Evolutionary conservation across 164 flowering plant species (phyloP).

Genomic region (Macadamia integrifolia): DNA sequence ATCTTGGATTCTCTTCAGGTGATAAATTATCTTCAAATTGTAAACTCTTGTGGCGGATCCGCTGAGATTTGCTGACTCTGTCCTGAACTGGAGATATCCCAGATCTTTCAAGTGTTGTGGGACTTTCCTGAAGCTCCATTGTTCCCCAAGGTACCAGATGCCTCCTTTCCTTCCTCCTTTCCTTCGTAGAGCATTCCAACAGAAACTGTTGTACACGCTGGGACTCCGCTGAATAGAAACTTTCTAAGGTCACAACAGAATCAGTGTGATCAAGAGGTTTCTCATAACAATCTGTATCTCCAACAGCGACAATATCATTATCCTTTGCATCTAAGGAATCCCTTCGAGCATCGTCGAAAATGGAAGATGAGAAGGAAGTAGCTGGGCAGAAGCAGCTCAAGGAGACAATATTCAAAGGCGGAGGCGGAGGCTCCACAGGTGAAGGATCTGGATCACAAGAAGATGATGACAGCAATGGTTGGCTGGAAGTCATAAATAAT

Average conservation of each 20-base stretch:
- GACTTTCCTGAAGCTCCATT: slow-evolving; percentile 46
- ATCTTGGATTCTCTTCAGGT: slow-evolving; percentile 47
- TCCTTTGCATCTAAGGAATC: slow-evolving; percentile 20
- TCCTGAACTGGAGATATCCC: slow-evolving; percentile 34
- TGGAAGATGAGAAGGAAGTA: slow-evolving; percentile 31
- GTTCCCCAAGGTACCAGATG: slow-evolving; percentile 54
- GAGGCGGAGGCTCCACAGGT: slow-evolving; percentile 14
- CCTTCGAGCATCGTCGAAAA: slow-evolving; percentile 22
- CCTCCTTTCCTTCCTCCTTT: slow-evolving; percentile 26
- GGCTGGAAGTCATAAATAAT: slow-evolving; percentile 50
- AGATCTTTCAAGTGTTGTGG: slow-evolving; percentile 44
- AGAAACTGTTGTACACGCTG: slow-evolving; percentile 23
- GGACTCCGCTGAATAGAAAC: slow-evolving; percentile 28
- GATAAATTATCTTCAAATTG: slow-evolving; percentile 47
- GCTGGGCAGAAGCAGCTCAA: slow-evolving; percentile 27
- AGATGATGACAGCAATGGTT: slow-evolving; percentile 39
- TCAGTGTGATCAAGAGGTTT: slow-evolving; percentile 8
- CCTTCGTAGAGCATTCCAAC: slow-evolving; percentile 43
- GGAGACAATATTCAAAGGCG: slow-evolving; percentile 19
- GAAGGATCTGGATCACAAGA: slow-evolving; percentile 15
- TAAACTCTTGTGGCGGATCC: slow-evolving; percentile 43
- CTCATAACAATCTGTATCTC: slow-evolving; percentile 8
- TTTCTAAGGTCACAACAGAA: slow-evolving; percentile 7
- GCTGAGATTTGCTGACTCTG: slow-evolving; percentile 40
- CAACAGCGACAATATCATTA: slow-evolving; percentile 11